Evolutionary conservation across 345 rosid species (phyloP).

Genomic region (Diplotaxis tenuifolia): DNA sequence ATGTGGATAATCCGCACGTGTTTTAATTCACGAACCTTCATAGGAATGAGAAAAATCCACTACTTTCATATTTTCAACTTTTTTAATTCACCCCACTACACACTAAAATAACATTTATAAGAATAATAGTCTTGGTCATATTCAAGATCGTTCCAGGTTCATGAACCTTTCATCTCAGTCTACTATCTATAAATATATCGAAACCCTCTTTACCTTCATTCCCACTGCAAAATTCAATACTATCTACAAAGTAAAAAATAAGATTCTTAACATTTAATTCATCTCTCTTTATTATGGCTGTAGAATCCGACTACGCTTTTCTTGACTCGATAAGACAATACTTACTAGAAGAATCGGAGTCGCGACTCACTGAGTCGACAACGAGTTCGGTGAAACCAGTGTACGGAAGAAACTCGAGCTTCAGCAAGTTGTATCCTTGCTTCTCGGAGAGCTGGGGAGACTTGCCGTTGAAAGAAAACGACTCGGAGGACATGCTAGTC

Average conservation of each 20-base stretch:
- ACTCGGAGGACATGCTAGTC: background rate
- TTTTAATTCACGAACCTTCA: constrained; percentile 38
- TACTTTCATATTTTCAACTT: constrained; percentile 26
- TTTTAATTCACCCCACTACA: constrained; percentile 23
- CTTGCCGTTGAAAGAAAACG: background rate
- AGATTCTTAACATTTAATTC: background rate
- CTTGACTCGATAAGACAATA: constrained; percentile 53
- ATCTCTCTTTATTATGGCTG: background rate
- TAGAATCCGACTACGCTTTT: constrained; percentile 48
- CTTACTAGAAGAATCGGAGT: constrained; percentile 49
- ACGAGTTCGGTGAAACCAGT: constrained; percentile 20
- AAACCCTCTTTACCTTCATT: constrained; percentile 2
- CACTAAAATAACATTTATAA: background rate
- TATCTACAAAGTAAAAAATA: background rate
- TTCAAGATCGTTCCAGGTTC: constrained; percentile 28
- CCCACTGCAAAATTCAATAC: constrained; percentile 20
- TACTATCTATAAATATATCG: background rate
- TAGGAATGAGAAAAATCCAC: constrained; percentile 10
- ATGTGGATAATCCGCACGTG: constrained; percentile 34
- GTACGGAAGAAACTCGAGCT: constrained; percentile 63
- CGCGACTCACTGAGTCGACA: constrained; percentile 13
- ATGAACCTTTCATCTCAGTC: constrained; percentile 29
- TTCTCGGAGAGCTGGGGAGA: background rate
- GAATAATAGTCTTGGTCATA: background rate
- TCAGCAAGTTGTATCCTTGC: constrained; percentile 42